phyloP scores from a whole-genome alignment of 768 basidiomycete genomes.

The Suillus spraguei region DNA sequence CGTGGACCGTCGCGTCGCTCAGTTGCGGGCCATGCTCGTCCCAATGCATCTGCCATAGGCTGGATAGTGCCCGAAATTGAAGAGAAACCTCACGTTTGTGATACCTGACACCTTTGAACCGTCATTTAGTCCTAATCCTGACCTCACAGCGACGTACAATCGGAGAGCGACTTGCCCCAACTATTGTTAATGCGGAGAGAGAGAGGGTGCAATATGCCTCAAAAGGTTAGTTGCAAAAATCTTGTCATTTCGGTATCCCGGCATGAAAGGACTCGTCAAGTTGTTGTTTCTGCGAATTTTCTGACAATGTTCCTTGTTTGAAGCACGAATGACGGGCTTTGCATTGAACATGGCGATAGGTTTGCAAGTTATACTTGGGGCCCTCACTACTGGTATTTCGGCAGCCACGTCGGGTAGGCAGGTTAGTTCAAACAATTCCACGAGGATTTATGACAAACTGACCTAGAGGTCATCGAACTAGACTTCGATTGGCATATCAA shows the following conservation, averaged over 20 bases:
- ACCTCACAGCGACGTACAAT: conserved; percentile 39
- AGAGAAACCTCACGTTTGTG: conserved; percentile 22
- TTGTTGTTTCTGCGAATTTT: not conserved
- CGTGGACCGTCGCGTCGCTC: conserved; percentile 19
- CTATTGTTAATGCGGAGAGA: conserved; percentile 46
- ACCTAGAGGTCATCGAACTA: conserved; percentile 15
- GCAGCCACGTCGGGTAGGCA: conserved; percentile 44
- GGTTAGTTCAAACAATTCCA: conserved; percentile 31
- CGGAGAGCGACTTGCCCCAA: conserved; percentile 56
- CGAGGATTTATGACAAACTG: not conserved
- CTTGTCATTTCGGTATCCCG: conserved; percentile 1
- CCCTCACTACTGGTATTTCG: conserved; percentile 67
- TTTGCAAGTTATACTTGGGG: conserved; percentile 63
- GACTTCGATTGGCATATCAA: conserved; percentile 40
- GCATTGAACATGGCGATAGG: conserved; percentile 54
- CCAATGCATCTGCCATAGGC: conserved; percentile 20
- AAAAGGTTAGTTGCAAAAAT: conserved; percentile 38
- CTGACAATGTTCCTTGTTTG: conserved; percentile 11
- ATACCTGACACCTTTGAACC: not conserved
- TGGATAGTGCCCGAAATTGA: conserved; percentile 29
- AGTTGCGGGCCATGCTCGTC: not conserved
- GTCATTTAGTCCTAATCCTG: not conserved
- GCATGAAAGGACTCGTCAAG: not conserved
- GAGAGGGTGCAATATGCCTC: conserved; percentile 49
- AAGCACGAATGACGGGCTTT: conserved; percentile 36